Conservation (phyloP, 805 yeast species). For the Candida incommunis region DNA sequence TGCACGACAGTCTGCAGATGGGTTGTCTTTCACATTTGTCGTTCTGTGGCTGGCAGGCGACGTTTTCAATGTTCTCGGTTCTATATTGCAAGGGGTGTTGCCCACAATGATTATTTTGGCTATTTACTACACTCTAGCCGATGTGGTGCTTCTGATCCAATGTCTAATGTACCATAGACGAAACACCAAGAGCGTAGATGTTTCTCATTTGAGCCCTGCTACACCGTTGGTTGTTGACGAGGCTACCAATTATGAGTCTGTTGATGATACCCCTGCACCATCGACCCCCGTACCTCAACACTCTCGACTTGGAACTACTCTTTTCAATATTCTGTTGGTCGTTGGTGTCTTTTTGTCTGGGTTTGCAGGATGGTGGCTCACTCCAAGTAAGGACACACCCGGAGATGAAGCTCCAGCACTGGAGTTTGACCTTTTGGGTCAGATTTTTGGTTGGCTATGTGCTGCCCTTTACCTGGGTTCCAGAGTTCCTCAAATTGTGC, state of each 20-base stretch:
- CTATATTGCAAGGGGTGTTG: conserved; percentile 74
- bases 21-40: conserved; percentile 74
- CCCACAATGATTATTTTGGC: conserved; percentile 94
- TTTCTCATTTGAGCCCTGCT: conserved; percentile 65
- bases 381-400: conserved; percentile 31
- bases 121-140: conserved; percentile 84
- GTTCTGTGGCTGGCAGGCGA: conserved; percentile 90
- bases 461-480: conserved; percentile 54
- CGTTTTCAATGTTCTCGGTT: conserved; percentile 84
- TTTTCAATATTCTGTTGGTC: conserved; percentile 35
- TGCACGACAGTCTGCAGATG: conserved; percentile 73
- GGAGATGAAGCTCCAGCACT: conserved; percentile 28
- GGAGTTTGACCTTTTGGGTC: conserved; percentile 66
- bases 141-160: conserved; percentile 68
- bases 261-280: conserved; percentile 10
- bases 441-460: conserved; percentile 62
- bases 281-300: conserved; percentile 2
- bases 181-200: conserved; percentile 24
- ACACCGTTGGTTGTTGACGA: conserved; percentile 43
- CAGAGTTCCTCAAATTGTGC: conserved; percentile 77
- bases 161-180: conserved; percentile 68
- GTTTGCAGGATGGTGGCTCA: conserved; percentile 72
- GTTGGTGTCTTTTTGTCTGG: conserved; percentile 62
- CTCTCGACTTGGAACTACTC: conserved; percentile 4
- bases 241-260: conserved; percentile 4